Evolutionary conservation across 169 alveolate species (phyloP).

Genomic region (Theileria parva): DNA sequence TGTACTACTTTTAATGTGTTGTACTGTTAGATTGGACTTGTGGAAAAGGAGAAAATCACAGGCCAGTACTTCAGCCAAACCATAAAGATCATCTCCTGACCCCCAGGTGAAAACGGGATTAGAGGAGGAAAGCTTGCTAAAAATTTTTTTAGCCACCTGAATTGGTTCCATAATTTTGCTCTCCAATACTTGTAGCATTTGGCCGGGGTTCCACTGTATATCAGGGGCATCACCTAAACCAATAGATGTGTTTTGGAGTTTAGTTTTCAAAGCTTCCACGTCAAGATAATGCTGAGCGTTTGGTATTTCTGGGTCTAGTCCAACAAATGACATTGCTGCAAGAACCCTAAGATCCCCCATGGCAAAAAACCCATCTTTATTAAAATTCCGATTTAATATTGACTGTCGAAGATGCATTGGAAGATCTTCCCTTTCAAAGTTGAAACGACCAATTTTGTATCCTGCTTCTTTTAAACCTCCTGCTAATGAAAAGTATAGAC

Average conservation of each 20-base stretch:
- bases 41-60: conserved; percentile 39
- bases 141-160: conserved; percentile 34
- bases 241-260: conserved; percentile 20
- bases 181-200: conserved; percentile 9
- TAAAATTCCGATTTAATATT: conserved; percentile 5
- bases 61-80: conserved; percentile 27
- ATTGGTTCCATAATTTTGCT: conserved; percentile 14
- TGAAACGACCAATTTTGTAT: conserved; percentile 2
- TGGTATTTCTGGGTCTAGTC: conserved; percentile 49
- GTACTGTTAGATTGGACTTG: conserved; percentile 3
- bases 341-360: conserved; percentile 37
- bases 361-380: conserved; percentile 21
- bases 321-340: conserved; percentile 45
- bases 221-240: conserved; percentile 15
- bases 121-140: conserved; percentile 3
- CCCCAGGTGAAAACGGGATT: conserved; percentile 51
- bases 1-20: conserved; percentile 16
- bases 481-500: conserved; percentile 40
- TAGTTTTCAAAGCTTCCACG: not conserved
- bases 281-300: conserved; percentile 40
- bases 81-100: conserved; percentile 41
- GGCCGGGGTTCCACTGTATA: conserved; percentile 39
- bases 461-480: conserved; percentile 41
- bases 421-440: not conserved
- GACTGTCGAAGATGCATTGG: conserved; percentile 27